Base-by-base conservation (phyloP, 805 yeast species). In the Cyberlindnera mycetangii region DNA sequence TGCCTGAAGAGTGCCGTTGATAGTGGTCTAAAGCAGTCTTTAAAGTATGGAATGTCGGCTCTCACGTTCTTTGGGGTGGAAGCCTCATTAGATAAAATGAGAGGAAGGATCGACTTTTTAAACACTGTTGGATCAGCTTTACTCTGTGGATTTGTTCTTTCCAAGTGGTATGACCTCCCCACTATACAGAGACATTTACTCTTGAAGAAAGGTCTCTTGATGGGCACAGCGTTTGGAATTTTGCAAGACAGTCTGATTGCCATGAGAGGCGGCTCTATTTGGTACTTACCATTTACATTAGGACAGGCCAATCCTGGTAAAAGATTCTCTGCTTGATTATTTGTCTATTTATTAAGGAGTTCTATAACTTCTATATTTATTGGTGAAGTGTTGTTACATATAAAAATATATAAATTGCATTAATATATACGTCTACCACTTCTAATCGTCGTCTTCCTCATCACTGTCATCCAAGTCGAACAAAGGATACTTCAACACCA, bases 401-500 rank as follows among this genome's bases (percentile, higher is more conserved):
- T n/a, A n/a, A n/a, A n/a, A n/a, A n/a, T n/a, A n/a, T n/a, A n/a
- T n/a, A n/a, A n/a, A n/a, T n/a, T n/a, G n/a, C n/a, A n/a, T n/a
- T n/a, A n/a, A n/a, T n/a, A n/a, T n/a, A n/a, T n/a, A n/a, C n/a
- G n/a, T n/a, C n/a, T n/a, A n/a, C 14, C 34, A 33, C 15, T 56
- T 58, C 42, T 38, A 39, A 18, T 45, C 37, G 3, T 40, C 47
- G 7, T 41, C 46, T 4, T 66, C 68, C 11, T 72, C 79, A 11
- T 71, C 74, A 15, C 68, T 78, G 32, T 78, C 85, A 35, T 85
- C 95, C 32, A 85, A 76, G 46, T 87, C 95, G 0, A 85, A 88
- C 5, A 89, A 67, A 0, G 97, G 95, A 60, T 85, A 93, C 49
- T 81, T 82, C 51, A 90, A 69, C 31, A 92, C 75, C 44, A 88